phyloP scores from a whole-genome alignment of 352 stramenopile species.

The Phytophthora foliorum region DNA sequence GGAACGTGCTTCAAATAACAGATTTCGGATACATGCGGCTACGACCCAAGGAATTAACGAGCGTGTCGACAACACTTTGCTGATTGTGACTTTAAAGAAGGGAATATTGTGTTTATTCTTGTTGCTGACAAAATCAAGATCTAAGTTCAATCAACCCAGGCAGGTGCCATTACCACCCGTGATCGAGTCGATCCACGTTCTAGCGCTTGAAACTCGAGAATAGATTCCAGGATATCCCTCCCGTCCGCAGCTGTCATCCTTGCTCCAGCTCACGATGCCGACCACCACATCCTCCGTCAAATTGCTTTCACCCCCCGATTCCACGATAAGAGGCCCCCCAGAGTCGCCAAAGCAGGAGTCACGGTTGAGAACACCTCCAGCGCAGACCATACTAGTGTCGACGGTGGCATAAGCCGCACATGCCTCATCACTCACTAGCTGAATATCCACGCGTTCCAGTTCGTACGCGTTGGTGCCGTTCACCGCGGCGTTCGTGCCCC shows the following conservation, averaged over 20 bases:
- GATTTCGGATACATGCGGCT: not conserved
- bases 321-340: constrained; percentile 49
- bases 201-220: constrained; percentile 50
- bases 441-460: constrained; percentile 46
- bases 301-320: not conserved
- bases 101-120: not conserved
- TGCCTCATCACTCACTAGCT: constrained; percentile 40
- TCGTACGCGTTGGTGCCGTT: constrained; percentile 39
- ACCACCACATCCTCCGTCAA: constrained; percentile 36
- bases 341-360: constrained; percentile 68
- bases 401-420: constrained; percentile 33
- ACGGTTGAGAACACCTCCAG: constrained; percentile 35
- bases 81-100: constrained; percentile 1
- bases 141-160: constrained; percentile 5
- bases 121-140: too few species aligned
- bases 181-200: constrained; percentile 49
- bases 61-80: not conserved
- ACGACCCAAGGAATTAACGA: too few species aligned
- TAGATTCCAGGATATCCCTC: constrained; percentile 55
- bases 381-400: constrained; percentile 60
- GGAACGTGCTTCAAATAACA: not conserved
- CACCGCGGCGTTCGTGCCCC: constrained; percentile 34
- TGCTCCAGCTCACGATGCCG: constrained; percentile 58
- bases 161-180: constrained; percentile 25
- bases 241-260: constrained; percentile 48